Percentiles rank a stretch among this genome's conserved stretches.
phyloP scores from a whole-genome alignment of 495 filamentous ascomycete genomes.

The Podospora didyma region DNA sequence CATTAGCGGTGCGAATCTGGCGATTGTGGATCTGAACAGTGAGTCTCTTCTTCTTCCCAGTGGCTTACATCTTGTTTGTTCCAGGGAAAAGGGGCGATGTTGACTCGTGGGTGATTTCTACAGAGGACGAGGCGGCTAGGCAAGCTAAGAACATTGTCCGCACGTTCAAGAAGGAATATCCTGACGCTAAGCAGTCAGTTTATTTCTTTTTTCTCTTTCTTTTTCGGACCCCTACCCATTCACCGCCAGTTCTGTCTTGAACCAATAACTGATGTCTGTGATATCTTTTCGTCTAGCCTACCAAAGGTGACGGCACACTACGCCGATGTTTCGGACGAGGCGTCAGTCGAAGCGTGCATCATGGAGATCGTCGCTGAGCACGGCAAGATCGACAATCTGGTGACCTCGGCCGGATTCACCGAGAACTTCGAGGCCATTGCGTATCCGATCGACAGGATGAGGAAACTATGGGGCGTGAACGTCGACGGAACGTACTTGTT shows the following conservation, averaged over 20 bases:
- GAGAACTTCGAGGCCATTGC: slow-evolving; percentile 90
- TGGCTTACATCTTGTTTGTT: not conserved
- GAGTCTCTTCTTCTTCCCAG: slow-evolving; percentile 29
- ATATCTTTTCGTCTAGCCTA: slow-evolving; percentile 36
- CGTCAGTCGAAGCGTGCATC: slow-evolving; percentile 69
- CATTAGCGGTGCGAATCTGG: slow-evolving; percentile 80
- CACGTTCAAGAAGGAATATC: slow-evolving; percentile 72
- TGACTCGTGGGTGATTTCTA: not conserved
- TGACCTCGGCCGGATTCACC: slow-evolving; percentile 92
- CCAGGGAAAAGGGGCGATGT: not conserved
- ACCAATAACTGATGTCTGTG: too few relatives aligned
- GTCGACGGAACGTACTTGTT: slow-evolving; percentile 93
- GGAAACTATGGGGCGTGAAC: slow-evolving; percentile 91
- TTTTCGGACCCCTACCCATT: not conserved
- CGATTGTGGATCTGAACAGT: slow-evolving; percentile 93
- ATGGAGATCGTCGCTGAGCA: slow-evolving; percentile 65
- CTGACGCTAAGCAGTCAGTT: slow-evolving; percentile 62
- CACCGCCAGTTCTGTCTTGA: too few relatives aligned
- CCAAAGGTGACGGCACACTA: slow-evolving; percentile 88
- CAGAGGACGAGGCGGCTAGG: slow-evolving; percentile 79
- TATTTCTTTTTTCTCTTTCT: not conserved
- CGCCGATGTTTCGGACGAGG: slow-evolving; percentile 75
- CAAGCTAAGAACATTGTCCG: slow-evolving; percentile 69
- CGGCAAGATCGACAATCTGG: slow-evolving; percentile 82
- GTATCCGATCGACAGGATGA: slow-evolving; percentile 83